These are phyloP conservation scores for Urochloa ruziziensis DNA, from an alignment of 176 grass and related monocot genomes.

Conservation along the genomic window DNA sequence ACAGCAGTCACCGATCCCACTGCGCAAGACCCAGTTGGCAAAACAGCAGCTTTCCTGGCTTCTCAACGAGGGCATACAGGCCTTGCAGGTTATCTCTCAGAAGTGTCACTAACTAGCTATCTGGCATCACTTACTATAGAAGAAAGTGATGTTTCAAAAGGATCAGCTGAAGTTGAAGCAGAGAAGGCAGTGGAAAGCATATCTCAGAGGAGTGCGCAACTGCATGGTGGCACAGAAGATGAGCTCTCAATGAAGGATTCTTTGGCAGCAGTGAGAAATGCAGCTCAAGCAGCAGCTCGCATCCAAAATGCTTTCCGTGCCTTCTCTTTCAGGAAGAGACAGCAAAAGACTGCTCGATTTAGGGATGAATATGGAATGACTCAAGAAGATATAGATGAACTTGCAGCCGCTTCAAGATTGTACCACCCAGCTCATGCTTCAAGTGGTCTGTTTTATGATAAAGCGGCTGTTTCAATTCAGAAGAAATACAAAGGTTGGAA, in stretches of 20 bases:
- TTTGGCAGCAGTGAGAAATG: slow-evolving; percentile 96
- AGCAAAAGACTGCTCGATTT: slow-evolving; percentile 44
- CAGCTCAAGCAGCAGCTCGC: slow-evolving; percentile 83
- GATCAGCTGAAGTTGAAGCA: slow-evolving; percentile 66
- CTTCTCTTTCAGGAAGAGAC: slow-evolving; percentile 90
- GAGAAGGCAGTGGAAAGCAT: slow-evolving; percentile 68
- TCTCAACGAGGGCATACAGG: slow-evolving; percentile 75
- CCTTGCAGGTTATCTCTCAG: slow-evolving; percentile 89
- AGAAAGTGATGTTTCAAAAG: slow-evolving; percentile 59
- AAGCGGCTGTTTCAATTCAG: slow-evolving; percentile 96
- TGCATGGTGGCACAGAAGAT: slow-evolving; percentile 64
- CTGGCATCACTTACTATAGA: slow-evolving; percentile 77
- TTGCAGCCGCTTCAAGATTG: slow-evolving; percentile 65
- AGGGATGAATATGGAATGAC: slow-evolving; percentile 90
- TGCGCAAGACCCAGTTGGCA: slow-evolving; percentile 86
- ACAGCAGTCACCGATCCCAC: slow-evolving; percentile 88
- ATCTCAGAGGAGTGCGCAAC: slow-evolving; percentile 55
- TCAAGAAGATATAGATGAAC: slow-evolving; percentile 82
- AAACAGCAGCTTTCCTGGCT: slow-evolving; percentile 92
- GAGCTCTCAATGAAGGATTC: slow-evolving; percentile 91
- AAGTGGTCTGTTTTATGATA: slow-evolving; percentile 60
- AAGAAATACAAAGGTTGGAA: slow-evolving; percentile 97
- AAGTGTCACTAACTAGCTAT: slow-evolving; percentile 78
- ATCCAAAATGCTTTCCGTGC: slow-evolving; percentile 96
- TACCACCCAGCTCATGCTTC: slow-evolving; percentile 43